Evolutionary conservation across 129 eudicot species (phyloP).

Genomic region (Chrysanthemum seticuspe): DNA sequence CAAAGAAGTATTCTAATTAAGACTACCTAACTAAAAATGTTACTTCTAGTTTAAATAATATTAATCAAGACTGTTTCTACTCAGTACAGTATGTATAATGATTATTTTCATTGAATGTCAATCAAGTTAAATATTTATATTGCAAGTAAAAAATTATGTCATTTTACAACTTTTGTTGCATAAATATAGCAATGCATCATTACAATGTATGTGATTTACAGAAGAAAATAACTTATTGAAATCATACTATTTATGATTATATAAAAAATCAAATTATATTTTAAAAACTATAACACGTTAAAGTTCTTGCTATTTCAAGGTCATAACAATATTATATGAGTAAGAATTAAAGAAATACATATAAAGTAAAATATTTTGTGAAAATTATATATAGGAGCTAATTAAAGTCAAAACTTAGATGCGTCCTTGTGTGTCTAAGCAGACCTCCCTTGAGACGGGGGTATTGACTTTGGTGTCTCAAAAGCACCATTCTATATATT

Average conservation of each 20-base stretch:
- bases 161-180: too few species aligned
- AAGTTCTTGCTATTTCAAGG: too few species aligned
- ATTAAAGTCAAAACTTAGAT: conserved; percentile 74
- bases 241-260: too few species aligned
- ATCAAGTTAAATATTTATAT: not conserved
- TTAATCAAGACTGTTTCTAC: not conserved
- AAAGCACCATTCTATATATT: conserved; percentile 38
- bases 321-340: not conserved
- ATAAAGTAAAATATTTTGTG: conserved; percentile 23
- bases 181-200: too few species aligned
- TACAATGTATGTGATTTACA: too few species aligned
- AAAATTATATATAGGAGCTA: conserved; percentile 26
- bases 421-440: conserved; percentile 60
- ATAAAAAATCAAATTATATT: not conserved
- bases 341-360: conserved; percentile 3
- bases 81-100: not conserved
- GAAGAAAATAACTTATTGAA: too few species aligned
- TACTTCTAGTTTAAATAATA: not conserved
- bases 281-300: not conserved
- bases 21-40: too few species aligned
- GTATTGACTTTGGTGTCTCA: conserved; percentile 86
- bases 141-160: too few species aligned
- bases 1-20: too few species aligned
- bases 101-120: conserved; percentile 6
- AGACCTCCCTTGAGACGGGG: conserved; percentile 49